Percentiles rank a stretch among this genome's conserved stretches.
Evolutionary conservation across 495 filamentous ascomycete species (phyloP).

Genomic region (Bacidia rubella): DNA sequence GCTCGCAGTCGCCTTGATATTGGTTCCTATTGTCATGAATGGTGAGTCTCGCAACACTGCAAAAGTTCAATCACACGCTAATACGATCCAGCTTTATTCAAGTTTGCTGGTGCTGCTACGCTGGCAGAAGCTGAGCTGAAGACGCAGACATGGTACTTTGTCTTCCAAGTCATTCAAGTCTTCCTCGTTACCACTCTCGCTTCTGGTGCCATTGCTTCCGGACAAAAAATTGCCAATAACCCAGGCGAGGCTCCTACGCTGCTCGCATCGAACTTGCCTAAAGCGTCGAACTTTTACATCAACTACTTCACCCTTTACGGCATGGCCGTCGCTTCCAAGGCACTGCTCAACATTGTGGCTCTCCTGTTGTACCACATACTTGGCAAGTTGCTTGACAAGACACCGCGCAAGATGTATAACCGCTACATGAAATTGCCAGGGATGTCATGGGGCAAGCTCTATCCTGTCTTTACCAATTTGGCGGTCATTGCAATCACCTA

Average conservation of each 20-base stretch:
- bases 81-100: too few relatives aligned
- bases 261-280: constrained; percentile 63
- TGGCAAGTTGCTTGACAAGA: constrained; percentile 53
- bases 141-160: constrained; percentile 85
- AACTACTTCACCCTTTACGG: constrained; percentile 92
- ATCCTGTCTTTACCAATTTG: constrained; percentile 77
- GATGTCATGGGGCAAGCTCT: constrained; percentile 75
- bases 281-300: constrained; percentile 85
- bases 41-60: too few relatives aligned
- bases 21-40: constrained; percentile 78
- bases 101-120: constrained; percentile 64
- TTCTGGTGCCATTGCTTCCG: constrained; percentile 46
- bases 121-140: constrained; percentile 67
- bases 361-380: constrained; percentile 65
- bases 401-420: constrained; percentile 63
- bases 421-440: constrained; percentile 50
- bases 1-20: constrained; percentile 74
- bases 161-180: constrained; percentile 89
- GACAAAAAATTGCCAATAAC: constrained; percentile 44
- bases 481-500: constrained; percentile 72
- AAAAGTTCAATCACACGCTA: too few relatives aligned
- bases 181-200: constrained; percentile 79
- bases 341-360: constrained; percentile 64
- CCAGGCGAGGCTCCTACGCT: constrained; percentile 48
- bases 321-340: constrained; percentile 59